phyloP scores from a whole-genome alignment of 495 filamentous ascomycete species.

The Lineolata rhizophorae region DNA sequence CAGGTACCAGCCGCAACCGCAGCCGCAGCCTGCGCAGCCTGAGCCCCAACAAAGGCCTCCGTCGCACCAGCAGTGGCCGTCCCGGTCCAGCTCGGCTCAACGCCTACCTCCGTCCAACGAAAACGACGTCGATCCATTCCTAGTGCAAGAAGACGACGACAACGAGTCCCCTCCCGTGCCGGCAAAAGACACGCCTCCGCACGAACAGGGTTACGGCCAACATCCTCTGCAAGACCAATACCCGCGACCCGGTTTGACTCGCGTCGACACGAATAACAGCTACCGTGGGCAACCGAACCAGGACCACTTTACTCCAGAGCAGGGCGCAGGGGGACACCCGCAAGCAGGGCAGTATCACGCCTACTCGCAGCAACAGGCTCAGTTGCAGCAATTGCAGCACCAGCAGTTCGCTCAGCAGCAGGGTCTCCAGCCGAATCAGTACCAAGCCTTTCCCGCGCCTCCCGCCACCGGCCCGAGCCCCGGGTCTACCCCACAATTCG shows the following conservation, averaged over 20 bases:
- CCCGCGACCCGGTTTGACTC: not conserved
- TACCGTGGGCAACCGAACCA: not conserved
- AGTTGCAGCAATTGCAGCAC: conserved; percentile 1
- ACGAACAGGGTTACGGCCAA: not conserved
- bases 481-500: conserved; percentile 6
- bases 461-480: conserved; percentile 6
- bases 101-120: too few species aligned
- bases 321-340: conserved; percentile 1
- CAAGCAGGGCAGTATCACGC: not conserved
- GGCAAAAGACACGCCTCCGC: not conserved
- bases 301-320: too few species aligned
- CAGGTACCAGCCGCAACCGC: too few species aligned
- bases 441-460: conserved; percentile 5
- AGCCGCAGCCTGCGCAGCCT: too few species aligned
- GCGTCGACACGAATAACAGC: not conserved
- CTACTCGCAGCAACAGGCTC: conserved; percentile 1
- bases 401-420: conserved; percentile 8
- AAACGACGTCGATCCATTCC: too few species aligned
- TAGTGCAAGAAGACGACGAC: not conserved
- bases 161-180: not conserved
- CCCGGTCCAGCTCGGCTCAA: too few species aligned
- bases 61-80: too few species aligned
- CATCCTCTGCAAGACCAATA: not conserved
- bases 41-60: too few species aligned
- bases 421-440: conserved; percentile 5